phyloP scores from a whole-genome alignment of 768 basidiomycete genomes.

The Mycena vitilis region DNA sequence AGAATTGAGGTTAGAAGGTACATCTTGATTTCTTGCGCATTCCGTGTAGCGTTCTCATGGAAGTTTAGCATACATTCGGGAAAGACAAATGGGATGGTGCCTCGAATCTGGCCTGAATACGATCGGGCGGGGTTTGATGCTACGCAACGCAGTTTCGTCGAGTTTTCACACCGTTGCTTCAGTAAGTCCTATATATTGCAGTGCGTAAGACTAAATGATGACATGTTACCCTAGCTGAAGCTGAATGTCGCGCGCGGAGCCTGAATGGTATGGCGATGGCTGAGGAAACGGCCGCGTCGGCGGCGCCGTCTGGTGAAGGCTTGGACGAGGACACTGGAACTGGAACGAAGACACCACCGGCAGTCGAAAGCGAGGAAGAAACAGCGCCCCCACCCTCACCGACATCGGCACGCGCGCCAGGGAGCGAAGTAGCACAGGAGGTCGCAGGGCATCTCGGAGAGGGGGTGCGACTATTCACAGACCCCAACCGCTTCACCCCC shows the following conservation, averaged over 20 bases:
- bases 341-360: no score
- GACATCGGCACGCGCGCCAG: no score
- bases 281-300: no score
- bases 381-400: no score
- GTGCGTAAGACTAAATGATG: background rate
- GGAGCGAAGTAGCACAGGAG: no score
- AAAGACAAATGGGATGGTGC: background rate
- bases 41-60: background rate
- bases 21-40: no score
- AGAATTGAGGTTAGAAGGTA: slow-evolving; percentile 14
- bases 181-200: background rate
- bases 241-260: background rate
- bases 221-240: slow-evolving; percentile 5
- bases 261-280: slow-evolving; percentile 1
- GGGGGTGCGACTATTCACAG: no score
- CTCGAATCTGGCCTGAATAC: background rate
- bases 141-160: slow-evolving; percentile 1
- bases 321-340: no score
- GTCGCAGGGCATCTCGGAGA: no score
- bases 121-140: slow-evolving; percentile 11
- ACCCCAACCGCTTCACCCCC: no score
- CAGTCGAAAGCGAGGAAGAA: no score
- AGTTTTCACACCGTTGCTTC: slow-evolving; percentile 4
- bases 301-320: no score
- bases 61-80: slow-evolving; percentile 11